Evolutionary conservation across 2,329 filamentous ascomycete genomes (phyloP), one percentile per base, ranked within the genome.

Genomic region (Thermochaetoides dissita): DNA sequence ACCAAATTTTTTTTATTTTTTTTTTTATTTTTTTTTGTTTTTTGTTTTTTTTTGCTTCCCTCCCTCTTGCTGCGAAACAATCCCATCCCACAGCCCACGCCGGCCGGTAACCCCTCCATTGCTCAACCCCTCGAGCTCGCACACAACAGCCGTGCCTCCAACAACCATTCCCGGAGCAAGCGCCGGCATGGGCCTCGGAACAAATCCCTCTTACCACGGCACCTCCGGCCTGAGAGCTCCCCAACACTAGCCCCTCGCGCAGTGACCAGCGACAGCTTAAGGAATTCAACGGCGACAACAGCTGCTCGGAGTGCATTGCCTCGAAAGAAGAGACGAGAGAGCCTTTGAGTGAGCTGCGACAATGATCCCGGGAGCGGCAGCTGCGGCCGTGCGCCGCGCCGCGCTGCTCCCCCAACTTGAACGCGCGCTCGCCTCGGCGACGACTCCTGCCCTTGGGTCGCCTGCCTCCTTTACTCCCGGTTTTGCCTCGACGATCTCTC

Each of bases 351-450:
- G 17, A 24, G 17, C 17, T 24, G 17, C 17, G 17, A 24, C 17
- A 51, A 72, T 72, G 68, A 64, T 63, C 58, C 63, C 65, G 61
- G 67, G 64, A 59, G 62, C 54, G 45, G 55, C 63, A 55, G 44
- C 46, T 11, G 41, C 37, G 41, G 43, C 42, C 30, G 61, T 67
- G 54, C 68, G 67, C 53, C 65, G 64, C 55, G 61, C 62, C 49
- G 52, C 55, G 59, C 61, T 71, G 62, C 62, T 68, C 60, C 67
- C 67, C 48, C 63, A 62, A 54, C 60, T 64, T 24, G 17, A 24
- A 24, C 17, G 5, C 17, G 17, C 17, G 3, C 17, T 24, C 17
- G 17, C 17, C 17, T 24, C 17, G 17, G 17, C 17, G 17, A 24
- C 17, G 17, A 24, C 3, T 24, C 17, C 17, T 24, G 17, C 17